phyloP scores from a whole-genome alignment of 2,329 filamentous ascomycete species.

The Penicillium hesseltinei region DNA sequence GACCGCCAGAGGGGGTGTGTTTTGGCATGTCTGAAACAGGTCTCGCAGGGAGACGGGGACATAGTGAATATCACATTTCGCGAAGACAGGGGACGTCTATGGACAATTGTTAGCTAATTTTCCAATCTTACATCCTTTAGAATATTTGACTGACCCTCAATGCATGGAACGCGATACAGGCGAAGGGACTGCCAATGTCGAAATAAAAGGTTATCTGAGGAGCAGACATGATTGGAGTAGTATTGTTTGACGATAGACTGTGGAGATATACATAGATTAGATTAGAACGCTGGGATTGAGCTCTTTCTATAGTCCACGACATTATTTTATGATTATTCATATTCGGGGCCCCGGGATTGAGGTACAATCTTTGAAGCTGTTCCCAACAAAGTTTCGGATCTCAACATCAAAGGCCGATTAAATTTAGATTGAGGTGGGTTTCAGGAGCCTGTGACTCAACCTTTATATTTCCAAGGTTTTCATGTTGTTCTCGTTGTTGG shows the following conservation, averaged over 20 bases:
- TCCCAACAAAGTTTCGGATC: neutral
- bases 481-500: neutral
- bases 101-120: neutral
- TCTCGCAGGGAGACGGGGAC: constrained; percentile 13
- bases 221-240: neutral
- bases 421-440: neutral
- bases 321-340: neutral
- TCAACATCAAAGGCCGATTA: neutral
- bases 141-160: constrained; percentile 2
- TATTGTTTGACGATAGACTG: neutral
- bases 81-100: constrained; percentile 17
- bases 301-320: neutral
- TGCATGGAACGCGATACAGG: constrained; percentile 15
- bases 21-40: constrained; percentile 16
- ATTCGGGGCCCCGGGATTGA: neutral
- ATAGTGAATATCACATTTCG: constrained; percentile 12
- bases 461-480: neutral
- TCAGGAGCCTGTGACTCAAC: neutral
- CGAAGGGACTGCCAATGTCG: constrained; percentile 19
- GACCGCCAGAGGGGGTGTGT: constrained; percentile 10
- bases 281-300: neutral
- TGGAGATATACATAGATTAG: no score
- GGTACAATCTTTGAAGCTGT: neutral
- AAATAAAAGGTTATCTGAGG: constrained; percentile 15
- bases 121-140: neutral